Evolutionary conservation across 257 asterid genomes (phyloP), one percentile per base, ranked within the genome.

Genomic region (Gentiana straminea): DNA sequence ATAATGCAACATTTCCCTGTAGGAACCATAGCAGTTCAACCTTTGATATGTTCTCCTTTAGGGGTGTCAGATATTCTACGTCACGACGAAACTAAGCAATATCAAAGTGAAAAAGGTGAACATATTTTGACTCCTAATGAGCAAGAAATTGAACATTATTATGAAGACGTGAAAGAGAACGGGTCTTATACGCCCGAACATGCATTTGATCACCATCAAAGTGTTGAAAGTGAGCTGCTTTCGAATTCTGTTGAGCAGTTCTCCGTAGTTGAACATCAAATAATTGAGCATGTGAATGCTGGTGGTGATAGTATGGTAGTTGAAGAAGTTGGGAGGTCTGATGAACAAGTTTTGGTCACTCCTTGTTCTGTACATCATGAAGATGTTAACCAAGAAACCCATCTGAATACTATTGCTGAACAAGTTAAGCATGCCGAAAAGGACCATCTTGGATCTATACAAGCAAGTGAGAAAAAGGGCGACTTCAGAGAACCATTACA

Each of bases 21-120:
- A 39, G 93, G 93, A 52, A 73, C 84, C 49, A 68, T 86, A 43
- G 74, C 95, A 13, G 39, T 84, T 67, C 86, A 82, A 67, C 86
- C 90, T 48, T 72, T 63, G 51, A 51, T 55, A 34, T 60, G 73
- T 54, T 57, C 79, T 2, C 63, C 59, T 52, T 48, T 77, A 7
- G 81, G 65, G 55, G 75, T 60, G 52, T 57, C 36, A 60, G 67
- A 73, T 45, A 54, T 33, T 48, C 5, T 58, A 59, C 59, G 62
- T 51, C 51, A 33, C 59, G 37, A 35, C 58, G 13, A 64, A 56
- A 65, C 69, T 38, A 52, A 50, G 51, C 64, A 57, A 43, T 48
- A 13, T 57, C 76, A 56, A 51, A 54, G 38, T 70, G 46, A 62
- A 70, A 51, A 62, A 44, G 75, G 69, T 62, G 78, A 70, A 44